Base-by-base conservation (phyloP, 495 filamentous ascomycete species). In the Penicillium diatomitis region DNA sequence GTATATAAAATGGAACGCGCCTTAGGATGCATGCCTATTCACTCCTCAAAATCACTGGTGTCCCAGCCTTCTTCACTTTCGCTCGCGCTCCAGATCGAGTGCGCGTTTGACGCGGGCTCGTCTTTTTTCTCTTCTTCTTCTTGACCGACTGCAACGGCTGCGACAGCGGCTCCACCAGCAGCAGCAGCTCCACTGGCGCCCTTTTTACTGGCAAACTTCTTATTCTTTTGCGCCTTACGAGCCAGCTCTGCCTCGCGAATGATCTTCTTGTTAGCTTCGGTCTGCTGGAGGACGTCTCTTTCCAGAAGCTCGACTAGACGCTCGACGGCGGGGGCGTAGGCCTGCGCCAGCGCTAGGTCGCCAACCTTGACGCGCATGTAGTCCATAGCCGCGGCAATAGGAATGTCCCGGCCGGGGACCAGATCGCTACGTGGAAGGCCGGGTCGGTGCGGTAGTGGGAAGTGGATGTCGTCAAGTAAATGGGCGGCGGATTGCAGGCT, bases 341-440 rank as follows among this genome's bases (percentile, higher is more conserved):
- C 75, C 58, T 86, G 80, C n/a, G 92, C 75, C 52, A 84, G 70
- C 48, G 77, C 77, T 49, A 96, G 86, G 55, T 96, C 88, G 5
- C 85, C 77, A 8, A 96, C 74, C 65, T 81, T 83, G 36, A 95
- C 76, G 8, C 82, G 71, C 87, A 96, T 95, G 53, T 86, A 82
- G 61, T 98, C 92, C 68, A 95, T 95, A 0, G 86, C 88, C n/a
- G 88, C 75, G 31, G 84, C 74, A 38, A 90, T 72, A 4, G 85
- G 83, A 62, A 52, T 57, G 11, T 28, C 52, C 2, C 56, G 4
- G 3, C 46, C 49, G 3, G 52, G 51, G 0, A 48, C 43, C 37
- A 32, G 10, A 8, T 48, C 11, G 12, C 48, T 38, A 32, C 10
- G 44, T n/a, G 54, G 40, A 3, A 55, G 38, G 35, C 44, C 32